A percentile compares a stretch with the other conserved stretches of the same genome.
These are phyloP conservation scores for Suhomyces yuchorum DNA, from an alignment of 1,139 yeast species.

Conservation along the genomic window DNA sequence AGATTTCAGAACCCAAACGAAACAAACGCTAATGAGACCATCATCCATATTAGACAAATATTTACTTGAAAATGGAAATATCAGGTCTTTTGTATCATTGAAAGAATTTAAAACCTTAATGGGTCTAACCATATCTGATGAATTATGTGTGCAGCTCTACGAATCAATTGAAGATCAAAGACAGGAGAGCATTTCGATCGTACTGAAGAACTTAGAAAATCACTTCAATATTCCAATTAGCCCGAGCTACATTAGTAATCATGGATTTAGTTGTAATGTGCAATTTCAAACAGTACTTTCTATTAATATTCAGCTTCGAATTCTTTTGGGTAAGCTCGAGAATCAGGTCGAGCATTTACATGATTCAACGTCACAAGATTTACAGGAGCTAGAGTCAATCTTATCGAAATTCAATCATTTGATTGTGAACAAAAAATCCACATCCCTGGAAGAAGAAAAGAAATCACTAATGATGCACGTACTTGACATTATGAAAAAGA, in stretches of 20 bases:
- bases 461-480: slow-evolving; percentile 11
- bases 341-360: slow-evolving; percentile 19
- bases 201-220: background rate
- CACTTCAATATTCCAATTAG: background rate
- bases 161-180: background rate
- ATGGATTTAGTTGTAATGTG: background rate
- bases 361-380: background rate
- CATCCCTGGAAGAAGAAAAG: background rate
- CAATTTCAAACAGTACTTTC: slow-evolving; percentile 14
- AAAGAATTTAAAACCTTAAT: background rate
- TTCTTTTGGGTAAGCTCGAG: slow-evolving; percentile 15
- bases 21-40: background rate
- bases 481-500: background rate
- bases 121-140: background rate
- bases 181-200: background rate
- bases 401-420: slow-evolving; percentile 20
- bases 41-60: background rate
- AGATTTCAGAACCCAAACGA: background rate
- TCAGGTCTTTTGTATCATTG: background rate
- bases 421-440: slow-evolving; percentile 1
- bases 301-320: slow-evolving; percentile 19
- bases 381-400: background rate
- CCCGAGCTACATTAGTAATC: background rate
- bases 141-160: background rate
- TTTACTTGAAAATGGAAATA: background rate